phyloP scores from a whole-genome alignment of 768 basidiomycete genomes.

The Phlegmacium glaucopus region DNA sequence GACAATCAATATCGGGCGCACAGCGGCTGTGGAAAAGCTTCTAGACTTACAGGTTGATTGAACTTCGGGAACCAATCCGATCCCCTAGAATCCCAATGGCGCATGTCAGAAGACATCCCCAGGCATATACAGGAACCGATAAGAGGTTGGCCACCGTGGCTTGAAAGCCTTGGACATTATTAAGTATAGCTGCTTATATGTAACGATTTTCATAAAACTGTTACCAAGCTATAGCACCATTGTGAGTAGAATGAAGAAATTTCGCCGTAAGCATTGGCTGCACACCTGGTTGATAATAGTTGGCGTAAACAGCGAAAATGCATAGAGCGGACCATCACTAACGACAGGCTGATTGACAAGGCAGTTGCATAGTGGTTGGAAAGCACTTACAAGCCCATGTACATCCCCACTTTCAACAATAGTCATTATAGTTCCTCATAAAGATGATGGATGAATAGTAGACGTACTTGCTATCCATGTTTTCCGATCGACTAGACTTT shows the following conservation, averaged over 20 bases:
- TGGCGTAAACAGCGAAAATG: conserved; percentile 51
- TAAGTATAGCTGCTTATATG: no score
- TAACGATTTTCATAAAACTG: neutral
- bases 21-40: neutral
- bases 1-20: neutral
- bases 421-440: neutral
- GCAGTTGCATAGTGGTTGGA: neutral
- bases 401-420: conserved; percentile 52
- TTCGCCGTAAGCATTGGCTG: neutral
- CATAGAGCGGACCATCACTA: conserved; percentile 55
- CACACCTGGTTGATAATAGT: conserved; percentile 56
- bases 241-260: neutral
- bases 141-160: conserved; percentile 70
- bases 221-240: conserved; percentile 31
- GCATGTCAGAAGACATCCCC: conserved; percentile 67
- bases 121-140: conserved; percentile 74
- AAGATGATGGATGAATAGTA: neutral
- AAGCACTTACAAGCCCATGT: conserved; percentile 59
- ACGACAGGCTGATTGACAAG: conserved; percentile 6
- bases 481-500: conserved; percentile 68
- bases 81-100: conserved; percentile 62
- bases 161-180: conserved; percentile 39
- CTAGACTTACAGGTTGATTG: conserved; percentile 57
- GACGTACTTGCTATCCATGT: conserved; percentile 65
- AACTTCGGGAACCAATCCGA: conserved; percentile 48